These are phyloP conservation scores for Colletotrichum horii DNA, from an alignment of 2,329 filamentous ascomycete species.

Conservation along the genomic window DNA sequence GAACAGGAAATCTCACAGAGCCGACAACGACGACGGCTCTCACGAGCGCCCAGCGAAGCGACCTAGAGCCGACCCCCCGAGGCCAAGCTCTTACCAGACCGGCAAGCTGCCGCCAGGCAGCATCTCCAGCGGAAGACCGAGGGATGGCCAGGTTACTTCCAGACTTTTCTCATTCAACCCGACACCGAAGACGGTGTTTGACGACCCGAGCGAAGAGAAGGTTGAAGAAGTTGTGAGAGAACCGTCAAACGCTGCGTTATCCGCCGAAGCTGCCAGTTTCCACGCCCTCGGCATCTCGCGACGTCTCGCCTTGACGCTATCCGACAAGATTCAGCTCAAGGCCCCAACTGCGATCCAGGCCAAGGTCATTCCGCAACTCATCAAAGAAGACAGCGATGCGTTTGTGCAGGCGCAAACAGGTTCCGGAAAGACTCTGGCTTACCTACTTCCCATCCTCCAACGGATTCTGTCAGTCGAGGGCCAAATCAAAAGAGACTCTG, in stretches of 20 bases:
- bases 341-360: constrained; percentile 95
- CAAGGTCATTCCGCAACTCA: constrained; percentile 80
- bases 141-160: constrained; percentile 72
- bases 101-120: constrained; percentile 41
- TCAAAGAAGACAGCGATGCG: constrained; percentile 83
- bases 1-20: constrained; percentile 20
- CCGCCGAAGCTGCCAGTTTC: constrained; percentile 84
- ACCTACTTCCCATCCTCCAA: constrained; percentile 90
- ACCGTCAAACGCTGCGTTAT: constrained; percentile 89
- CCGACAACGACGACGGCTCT: constrained; percentile 31
- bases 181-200: constrained; percentile 66
- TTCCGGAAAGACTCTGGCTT: constrained; percentile 97
- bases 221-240: constrained; percentile 59
- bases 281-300: constrained; percentile 83
- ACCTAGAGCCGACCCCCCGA: constrained; percentile 40
- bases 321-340: constrained; percentile 85
- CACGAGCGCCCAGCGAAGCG: constrained; percentile 48
- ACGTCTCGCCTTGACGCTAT: constrained; percentile 79
- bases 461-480: constrained; percentile 79
- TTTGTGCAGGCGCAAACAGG: constrained; percentile 98
- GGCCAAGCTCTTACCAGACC: constrained; percentile 34
- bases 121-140: constrained; percentile 29
- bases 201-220: constrained; percentile 48
- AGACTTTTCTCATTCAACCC: constrained; percentile 94
- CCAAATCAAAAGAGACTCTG: constrained; percentile 79